These are phyloP conservation scores for Phytophthora melonis DNA, from an alignment of 352 stramenopile genomes.

Conservation along the genomic window DNA sequence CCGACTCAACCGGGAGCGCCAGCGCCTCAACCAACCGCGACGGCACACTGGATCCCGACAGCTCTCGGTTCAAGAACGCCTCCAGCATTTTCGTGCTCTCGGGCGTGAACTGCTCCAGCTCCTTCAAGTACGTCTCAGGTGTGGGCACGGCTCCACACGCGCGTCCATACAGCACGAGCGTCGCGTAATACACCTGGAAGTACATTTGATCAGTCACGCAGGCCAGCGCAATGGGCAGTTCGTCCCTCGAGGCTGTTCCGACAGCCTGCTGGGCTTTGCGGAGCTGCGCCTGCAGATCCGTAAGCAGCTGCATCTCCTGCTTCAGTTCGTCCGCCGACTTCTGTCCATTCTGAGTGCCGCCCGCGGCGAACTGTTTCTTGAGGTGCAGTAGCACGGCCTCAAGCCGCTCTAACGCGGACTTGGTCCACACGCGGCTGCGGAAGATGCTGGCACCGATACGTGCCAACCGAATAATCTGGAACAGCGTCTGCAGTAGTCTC, in stretches of 20 bases:
- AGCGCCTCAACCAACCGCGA: constrained; percentile 49
- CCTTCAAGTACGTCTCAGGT: constrained; percentile 64
- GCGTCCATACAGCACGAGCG: constrained; percentile 77
- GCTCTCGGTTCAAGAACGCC: constrained; percentile 67
- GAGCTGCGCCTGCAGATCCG: constrained; percentile 58
- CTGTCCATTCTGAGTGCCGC: constrained; percentile 75
- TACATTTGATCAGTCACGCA: constrained; percentile 83
- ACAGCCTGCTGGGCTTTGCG: constrained; percentile 58
- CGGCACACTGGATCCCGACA: constrained; percentile 26
- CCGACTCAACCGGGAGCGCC: constrained; percentile 43
- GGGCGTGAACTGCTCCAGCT: constrained; percentile 60
- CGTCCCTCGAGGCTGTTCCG: constrained; percentile 58
- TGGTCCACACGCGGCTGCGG: constrained; percentile 71
- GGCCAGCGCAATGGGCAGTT: constrained; percentile 68
- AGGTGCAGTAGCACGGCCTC: constrained; percentile 56
- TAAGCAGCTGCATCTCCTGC: constrained; percentile 66
- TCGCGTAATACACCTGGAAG: constrained; percentile 81
- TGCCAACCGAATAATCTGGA: constrained; percentile 62
- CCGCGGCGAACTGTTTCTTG: constrained; percentile 58
- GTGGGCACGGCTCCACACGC: constrained; percentile 65
- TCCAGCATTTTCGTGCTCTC: constrained; percentile 54
- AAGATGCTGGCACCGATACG: constrained; percentile 66
- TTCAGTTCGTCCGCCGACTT: constrained; percentile 59
- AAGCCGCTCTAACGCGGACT: constrained; percentile 59
- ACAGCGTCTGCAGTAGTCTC: constrained; percentile 66